Conservation (phyloP, 345 rosid genomes). For the Lepidium africanum region DNA sequence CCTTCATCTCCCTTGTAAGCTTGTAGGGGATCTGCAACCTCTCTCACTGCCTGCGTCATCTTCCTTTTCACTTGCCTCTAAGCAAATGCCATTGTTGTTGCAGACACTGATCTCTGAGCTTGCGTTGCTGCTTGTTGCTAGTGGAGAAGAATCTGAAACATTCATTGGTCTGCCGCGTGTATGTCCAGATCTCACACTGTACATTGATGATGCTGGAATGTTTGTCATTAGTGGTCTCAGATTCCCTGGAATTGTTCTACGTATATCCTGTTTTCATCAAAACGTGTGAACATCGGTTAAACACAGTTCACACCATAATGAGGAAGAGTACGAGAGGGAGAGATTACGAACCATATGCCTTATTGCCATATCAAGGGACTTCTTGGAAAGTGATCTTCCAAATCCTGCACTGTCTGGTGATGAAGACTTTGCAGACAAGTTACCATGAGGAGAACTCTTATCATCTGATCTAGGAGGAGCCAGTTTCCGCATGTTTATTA, state of each 20-base stretch:
- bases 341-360: constrained; percentile 84
- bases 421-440: constrained; percentile 67
- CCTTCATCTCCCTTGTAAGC: constrained; percentile 53
- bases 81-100: constrained; percentile 57
- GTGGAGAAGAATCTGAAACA: constrained; percentile 83
- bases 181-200: constrained; percentile 90
- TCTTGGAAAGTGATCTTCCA: constrained; percentile 92
- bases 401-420: constrained; percentile 92
- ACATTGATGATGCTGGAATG: constrained; percentile 96
- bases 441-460: constrained; percentile 65
- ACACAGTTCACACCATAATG: not conserved
- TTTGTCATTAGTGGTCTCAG: constrained; percentile 86
- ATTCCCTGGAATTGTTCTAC: constrained; percentile 80
- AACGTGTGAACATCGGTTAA: not conserved
- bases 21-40: constrained; percentile 58
- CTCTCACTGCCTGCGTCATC: constrained; percentile 60
- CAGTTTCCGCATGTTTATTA: constrained; percentile 85
- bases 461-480: constrained; percentile 77
- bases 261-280: constrained; percentile 61
- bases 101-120: constrained; percentile 90
- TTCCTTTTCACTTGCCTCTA: constrained; percentile 55
- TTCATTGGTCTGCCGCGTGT: constrained; percentile 57
- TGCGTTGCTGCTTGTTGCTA: constrained; percentile 96
- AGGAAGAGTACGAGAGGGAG: not conserved
- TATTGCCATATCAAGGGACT: constrained; percentile 96